Evolutionary conservation across 2,329 filamentous ascomycete genomes (phyloP).

Genomic region (Pseudofabraea citricarpa): DNA sequence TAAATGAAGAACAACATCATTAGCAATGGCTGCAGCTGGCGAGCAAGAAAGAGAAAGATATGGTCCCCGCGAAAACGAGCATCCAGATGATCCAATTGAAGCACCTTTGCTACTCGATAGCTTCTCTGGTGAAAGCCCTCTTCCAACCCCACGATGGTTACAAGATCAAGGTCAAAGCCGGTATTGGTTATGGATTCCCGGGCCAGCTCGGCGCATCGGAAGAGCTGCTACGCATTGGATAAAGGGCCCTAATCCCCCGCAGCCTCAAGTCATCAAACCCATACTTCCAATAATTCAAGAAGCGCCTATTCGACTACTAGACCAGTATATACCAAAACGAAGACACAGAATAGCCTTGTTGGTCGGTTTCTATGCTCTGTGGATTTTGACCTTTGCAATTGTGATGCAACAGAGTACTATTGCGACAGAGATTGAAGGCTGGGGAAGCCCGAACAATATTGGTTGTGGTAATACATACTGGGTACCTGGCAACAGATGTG

Average conservation of each 20-base stretch:
- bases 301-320: slow-evolving; percentile 58
- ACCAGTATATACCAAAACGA: slow-evolving; percentile 54
- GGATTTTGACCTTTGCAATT: slow-evolving; percentile 65
- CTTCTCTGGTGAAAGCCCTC: slow-evolving; percentile 36
- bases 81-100: slow-evolving; percentile 27
- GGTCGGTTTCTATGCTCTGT: slow-evolving; percentile 56
- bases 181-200: slow-evolving; percentile 53
- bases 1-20: neutral
- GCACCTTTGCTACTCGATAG: slow-evolving; percentile 34
- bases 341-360: slow-evolving; percentile 56
- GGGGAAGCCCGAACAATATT: slow-evolving; percentile 61
- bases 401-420: slow-evolving; percentile 60
- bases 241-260: slow-evolving; percentile 50
- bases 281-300: slow-evolving; percentile 64
- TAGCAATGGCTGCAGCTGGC: slow-evolving; percentile 4
- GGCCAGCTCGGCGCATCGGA: slow-evolving; percentile 43
- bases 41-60: slow-evolving; percentile 18
- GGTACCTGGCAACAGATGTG: slow-evolving; percentile 66
- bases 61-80: slow-evolving; percentile 13
- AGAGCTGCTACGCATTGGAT: slow-evolving; percentile 44
- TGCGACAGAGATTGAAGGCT: slow-evolving; percentile 58
- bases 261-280: slow-evolving; percentile 47
- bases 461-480: slow-evolving; percentile 68
- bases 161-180: slow-evolving; percentile 45
- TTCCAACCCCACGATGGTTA: slow-evolving; percentile 55